These are phyloP conservation scores for Acacia melanoxylon DNA, from an alignment of 306 rosid species.

Conservation along the genomic window DNA sequence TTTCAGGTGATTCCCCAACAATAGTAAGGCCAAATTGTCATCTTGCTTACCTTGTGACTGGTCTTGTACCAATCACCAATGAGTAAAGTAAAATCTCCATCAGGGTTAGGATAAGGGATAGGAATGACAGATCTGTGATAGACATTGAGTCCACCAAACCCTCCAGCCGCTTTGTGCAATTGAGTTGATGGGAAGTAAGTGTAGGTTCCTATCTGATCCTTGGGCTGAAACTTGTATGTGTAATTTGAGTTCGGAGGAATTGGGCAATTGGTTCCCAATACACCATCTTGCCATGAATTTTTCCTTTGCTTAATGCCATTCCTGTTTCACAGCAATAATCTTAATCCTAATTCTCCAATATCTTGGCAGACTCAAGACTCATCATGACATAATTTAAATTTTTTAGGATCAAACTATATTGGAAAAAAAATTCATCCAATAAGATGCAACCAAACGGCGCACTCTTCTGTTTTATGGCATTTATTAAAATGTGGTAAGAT, in stretches of 20 bases:
- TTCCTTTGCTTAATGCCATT: slow-evolving; percentile 97
- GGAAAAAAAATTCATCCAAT: not conserved
- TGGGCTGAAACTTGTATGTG: slow-evolving; percentile 85
- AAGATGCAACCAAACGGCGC: not conserved
- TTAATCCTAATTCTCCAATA: slow-evolving; percentile 14
- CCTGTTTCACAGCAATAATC: slow-evolving; percentile 47
- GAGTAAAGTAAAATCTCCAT: slow-evolving; percentile 85
- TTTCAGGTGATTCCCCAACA: not conserved
- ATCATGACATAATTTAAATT: not conserved
- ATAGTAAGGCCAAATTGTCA: not conserved
- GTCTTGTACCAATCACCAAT: slow-evolving; percentile 88
- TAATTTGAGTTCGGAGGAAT: slow-evolving; percentile 83
- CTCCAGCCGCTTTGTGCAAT: slow-evolving; percentile 91
- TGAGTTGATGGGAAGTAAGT: slow-evolving; percentile 88
- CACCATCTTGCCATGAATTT: slow-evolving; percentile 99
- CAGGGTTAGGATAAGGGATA: slow-evolving; percentile 75
- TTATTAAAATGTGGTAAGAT: not conserved
- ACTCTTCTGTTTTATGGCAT: not conserved
- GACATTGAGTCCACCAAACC: slow-evolving; percentile 81
- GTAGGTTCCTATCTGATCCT: slow-evolving; percentile 91
- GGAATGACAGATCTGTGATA: slow-evolving; percentile 76
- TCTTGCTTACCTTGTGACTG: slow-evolving; percentile 62
- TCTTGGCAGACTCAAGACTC: not conserved
- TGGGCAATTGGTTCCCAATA: slow-evolving; percentile 90
- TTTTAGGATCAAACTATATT: not conserved